phyloP scores from a whole-genome alignment of 2,329 filamentous ascomycete species.

The Fusarium equiseti region DNA sequence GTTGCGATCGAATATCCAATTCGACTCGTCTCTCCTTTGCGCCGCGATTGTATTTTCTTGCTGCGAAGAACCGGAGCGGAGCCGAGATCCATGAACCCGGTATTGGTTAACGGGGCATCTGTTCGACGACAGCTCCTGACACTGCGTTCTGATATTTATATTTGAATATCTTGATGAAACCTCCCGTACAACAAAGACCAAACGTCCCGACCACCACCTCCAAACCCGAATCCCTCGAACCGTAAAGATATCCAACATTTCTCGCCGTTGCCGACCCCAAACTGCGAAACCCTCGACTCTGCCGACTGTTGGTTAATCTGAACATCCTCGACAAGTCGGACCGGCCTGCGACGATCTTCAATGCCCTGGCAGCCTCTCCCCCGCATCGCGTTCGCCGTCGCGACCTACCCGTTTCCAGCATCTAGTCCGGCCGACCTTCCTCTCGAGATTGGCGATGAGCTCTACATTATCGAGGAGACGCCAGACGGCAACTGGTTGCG shows the following conservation, averaged over 20 bases:
- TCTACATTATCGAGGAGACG: slow-evolving; percentile 98
- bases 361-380: slow-evolving; percentile 99
- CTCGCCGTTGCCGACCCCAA: slow-evolving; percentile 38
- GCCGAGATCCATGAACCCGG: slow-evolving; percentile 44
- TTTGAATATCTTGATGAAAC: slow-evolving; percentile 49
- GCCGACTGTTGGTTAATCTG: slow-evolving; percentile 29
- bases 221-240: slow-evolving; percentile 19
- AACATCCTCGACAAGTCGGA: slow-evolving; percentile 36
- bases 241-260: slow-evolving; percentile 12
- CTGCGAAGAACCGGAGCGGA: slow-evolving; percentile 14
- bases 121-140: slow-evolving; percentile 38
- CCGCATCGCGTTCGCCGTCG: slow-evolving; percentile 97
- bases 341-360: slow-evolving; percentile 48
- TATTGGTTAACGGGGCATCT: slow-evolving; percentile 45
- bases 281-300: slow-evolving; percentile 38
- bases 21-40: slow-evolving; percentile 7
- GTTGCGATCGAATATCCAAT: slow-evolving; percentile 14
- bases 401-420: slow-evolving; percentile 92
- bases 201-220: slow-evolving; percentile 12
- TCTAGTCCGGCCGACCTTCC: slow-evolving; percentile 90
- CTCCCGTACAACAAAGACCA: slow-evolving; percentile 32
- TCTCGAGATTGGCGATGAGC: slow-evolving; percentile 96
- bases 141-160: slow-evolving; percentile 40
- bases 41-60: slow-evolving; percentile 15
- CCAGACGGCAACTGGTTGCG: slow-evolving; percentile 93